Evolutionary conservation across 352 stramenopile species (phyloP).

Genomic region (Globisporangium paddicum): DNA sequence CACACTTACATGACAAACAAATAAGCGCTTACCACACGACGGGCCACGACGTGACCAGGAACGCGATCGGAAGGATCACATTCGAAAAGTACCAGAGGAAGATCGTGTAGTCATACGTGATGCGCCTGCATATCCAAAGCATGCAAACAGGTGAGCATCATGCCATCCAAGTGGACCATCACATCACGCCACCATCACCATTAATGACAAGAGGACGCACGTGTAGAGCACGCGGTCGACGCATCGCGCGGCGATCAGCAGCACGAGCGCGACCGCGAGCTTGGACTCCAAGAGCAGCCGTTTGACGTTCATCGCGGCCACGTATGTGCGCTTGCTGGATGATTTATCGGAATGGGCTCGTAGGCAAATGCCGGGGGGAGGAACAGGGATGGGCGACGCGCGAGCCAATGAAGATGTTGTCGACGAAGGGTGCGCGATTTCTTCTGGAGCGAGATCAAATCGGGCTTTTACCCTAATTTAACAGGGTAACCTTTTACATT

Average conservation of each 20-base stretch:
- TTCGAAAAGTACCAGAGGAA: slow-evolving; percentile 89
- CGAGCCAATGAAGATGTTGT: slow-evolving; percentile 6
- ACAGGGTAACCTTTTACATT: too few species aligned
- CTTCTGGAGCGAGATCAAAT: slow-evolving; percentile 4
- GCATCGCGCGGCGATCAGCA: slow-evolving; percentile 74
- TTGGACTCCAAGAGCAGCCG: slow-evolving; percentile 81
- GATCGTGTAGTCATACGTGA: slow-evolving; percentile 84
- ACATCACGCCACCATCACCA: neutral
- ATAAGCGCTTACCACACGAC: slow-evolving; percentile 46
- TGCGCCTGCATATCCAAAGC: slow-evolving; percentile 45
- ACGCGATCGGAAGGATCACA: slow-evolving; percentile 73
- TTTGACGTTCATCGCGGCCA: slow-evolving; percentile 59
- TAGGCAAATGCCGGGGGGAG: neutral
- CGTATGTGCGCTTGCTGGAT: neutral
- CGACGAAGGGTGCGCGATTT: slow-evolving; percentile 2
- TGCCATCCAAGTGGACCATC: neutral
- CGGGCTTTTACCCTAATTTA: too few species aligned
- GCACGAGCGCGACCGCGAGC: slow-evolving; percentile 68
- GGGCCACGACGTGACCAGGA: slow-evolving; percentile 68
- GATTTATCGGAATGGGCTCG: slow-evolving; percentile 11
- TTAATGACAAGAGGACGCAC: slow-evolving; percentile 29
- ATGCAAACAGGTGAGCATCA: neutral
- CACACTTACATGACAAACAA: neutral
- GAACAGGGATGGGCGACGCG: neutral
- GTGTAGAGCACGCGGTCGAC: slow-evolving; percentile 85